A percentile compares a stretch with the other conserved stretches of the same genome.
Conservation (phyloP, 495 filamentous ascomycete species). For the Podospora appendiculata region DNA sequence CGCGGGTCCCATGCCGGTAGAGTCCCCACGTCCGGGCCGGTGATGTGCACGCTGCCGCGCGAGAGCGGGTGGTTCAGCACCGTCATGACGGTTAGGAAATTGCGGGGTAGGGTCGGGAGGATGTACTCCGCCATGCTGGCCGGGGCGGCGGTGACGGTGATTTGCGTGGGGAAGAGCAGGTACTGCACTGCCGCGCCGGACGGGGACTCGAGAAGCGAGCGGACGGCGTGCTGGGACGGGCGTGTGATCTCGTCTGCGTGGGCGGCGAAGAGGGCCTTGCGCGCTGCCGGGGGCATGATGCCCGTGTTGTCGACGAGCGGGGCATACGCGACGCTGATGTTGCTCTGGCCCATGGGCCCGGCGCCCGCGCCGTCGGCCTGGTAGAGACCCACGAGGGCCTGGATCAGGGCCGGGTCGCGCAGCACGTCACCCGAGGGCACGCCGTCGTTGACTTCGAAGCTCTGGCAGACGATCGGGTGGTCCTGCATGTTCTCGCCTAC, state of each 20-base stretch:
- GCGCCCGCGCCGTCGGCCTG: constrained; percentile 13
- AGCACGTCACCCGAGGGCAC: constrained; percentile 34
- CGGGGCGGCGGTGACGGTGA: constrained; percentile 23
- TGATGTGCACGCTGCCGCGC: constrained; percentile 51
- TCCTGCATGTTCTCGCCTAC: constrained; percentile 64
- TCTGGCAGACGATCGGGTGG: constrained; percentile 31
- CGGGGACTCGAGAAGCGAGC: constrained; percentile 20
- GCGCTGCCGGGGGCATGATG: constrained; percentile 15
- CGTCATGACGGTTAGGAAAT: constrained; percentile 32
- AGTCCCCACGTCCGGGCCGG: constrained; percentile 22
- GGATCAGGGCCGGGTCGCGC: constrained; percentile 30
- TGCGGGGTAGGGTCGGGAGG: constrained; percentile 21
- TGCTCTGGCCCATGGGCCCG: constrained; percentile 31
- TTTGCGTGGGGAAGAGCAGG: constrained; percentile 30
- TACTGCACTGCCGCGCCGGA: constrained; percentile 28
- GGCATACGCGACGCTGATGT: constrained; percentile 33
- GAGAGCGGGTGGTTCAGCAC: constrained; percentile 45
- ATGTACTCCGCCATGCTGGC: constrained; percentile 28
- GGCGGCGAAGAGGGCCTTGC: constrained; percentile 17
- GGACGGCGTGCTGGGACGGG: constrained; percentile 7
- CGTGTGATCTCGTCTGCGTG: constrained; percentile 9
- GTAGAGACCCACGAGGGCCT: constrained; percentile 30
- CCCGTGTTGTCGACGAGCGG: constrained; percentile 33
- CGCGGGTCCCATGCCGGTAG: constrained; percentile 45
- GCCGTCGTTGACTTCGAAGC: constrained; percentile 34